These are phyloP conservation scores for Pluteus cervinus DNA, from an alignment of 768 basidiomycete species.

Conservation along the genomic window DNA sequence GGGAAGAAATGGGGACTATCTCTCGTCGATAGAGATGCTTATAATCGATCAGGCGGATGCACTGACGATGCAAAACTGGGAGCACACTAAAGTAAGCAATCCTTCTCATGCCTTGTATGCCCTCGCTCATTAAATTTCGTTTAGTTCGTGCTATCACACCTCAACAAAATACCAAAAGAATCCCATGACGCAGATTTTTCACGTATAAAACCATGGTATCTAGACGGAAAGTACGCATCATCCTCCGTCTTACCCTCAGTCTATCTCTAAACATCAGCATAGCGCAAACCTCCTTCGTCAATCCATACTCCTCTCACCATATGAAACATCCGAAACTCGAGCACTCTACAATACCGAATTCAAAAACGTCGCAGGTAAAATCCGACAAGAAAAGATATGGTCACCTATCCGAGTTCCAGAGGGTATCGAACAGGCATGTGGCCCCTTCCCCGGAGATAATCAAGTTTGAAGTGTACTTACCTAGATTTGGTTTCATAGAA, in stretches of 20 bases:
- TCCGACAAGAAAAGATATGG: constrained; percentile 66
- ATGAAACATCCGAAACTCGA: constrained; percentile 86
- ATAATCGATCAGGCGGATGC: constrained; percentile 92
- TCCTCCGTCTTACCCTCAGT: neutral
- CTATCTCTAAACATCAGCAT: neutral
- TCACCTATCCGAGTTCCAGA: constrained; percentile 72
- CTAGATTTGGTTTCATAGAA: constrained; percentile 47
- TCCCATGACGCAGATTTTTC: constrained; percentile 95
- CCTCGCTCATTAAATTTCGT: neutral
- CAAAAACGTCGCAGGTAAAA: constrained; percentile 81
- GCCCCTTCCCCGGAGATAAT: neutral
- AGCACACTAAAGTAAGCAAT: constrained; percentile 78
- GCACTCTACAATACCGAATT: constrained; percentile 70
- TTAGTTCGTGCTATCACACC: constrained; percentile 77
- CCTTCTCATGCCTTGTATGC: neutral
- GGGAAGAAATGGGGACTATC: constrained; percentile 75
- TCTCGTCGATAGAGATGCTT: constrained; percentile 88
- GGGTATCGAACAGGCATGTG: constrained; percentile 73
- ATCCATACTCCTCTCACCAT: constrained; percentile 79
- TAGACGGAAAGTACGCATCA: constrained; percentile 82
- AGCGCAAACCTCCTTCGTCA: constrained; percentile 88
- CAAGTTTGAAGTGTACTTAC: no score
- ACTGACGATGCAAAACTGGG: constrained; percentile 98
- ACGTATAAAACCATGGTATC: constrained; percentile 95
- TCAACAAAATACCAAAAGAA: constrained; percentile 90